These are phyloP conservation scores for Nitzschia sp. DNA, from an alignment of 108 stramenopile species.

Conservation along the genomic window DNA sequence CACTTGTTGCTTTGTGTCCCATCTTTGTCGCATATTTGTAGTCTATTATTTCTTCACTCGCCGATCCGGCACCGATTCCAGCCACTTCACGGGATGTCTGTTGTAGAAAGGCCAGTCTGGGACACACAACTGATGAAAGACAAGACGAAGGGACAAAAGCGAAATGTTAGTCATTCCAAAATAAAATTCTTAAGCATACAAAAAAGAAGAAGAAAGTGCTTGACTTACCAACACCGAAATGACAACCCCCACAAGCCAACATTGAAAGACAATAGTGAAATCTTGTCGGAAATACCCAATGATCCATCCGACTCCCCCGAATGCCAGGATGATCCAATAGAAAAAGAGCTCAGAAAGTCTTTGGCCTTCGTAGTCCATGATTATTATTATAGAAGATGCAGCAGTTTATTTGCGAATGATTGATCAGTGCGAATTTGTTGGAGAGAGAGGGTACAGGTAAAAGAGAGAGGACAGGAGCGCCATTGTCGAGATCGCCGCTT, in stretches of 20 bases:
- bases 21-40: no score
- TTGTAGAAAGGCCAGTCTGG: conserved; percentile 93
- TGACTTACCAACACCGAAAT: conserved; percentile 67
- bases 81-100: conserved; percentile 86
- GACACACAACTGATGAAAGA: conserved; percentile 72
- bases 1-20: no score
- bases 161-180: no score
- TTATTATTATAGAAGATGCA: background rate
- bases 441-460: no score
- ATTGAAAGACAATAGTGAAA: conserved; percentile 81
- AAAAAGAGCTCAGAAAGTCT: conserved; percentile 80
- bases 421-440: no score
- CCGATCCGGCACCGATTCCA: conserved; percentile 82
- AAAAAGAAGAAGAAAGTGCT: conserved; percentile 1
- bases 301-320: conserved; percentile 86
- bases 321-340: conserved; percentile 78
- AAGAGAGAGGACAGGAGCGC: no score
- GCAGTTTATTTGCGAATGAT: no score
- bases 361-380: conserved; percentile 91
- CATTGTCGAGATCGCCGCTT: no score
- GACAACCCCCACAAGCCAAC: conserved; percentile 79
- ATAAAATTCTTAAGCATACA: no score
- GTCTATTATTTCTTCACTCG: conserved; percentile 32
- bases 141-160: conserved; percentile 6
- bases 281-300: conserved; percentile 86